A percentile compares a stretch with the other conserved stretches of the same genome.
phyloP scores from a whole-genome alignment of 2,329 filamentous ascomycete species.

The Pseudocercospora macadamiae region DNA sequence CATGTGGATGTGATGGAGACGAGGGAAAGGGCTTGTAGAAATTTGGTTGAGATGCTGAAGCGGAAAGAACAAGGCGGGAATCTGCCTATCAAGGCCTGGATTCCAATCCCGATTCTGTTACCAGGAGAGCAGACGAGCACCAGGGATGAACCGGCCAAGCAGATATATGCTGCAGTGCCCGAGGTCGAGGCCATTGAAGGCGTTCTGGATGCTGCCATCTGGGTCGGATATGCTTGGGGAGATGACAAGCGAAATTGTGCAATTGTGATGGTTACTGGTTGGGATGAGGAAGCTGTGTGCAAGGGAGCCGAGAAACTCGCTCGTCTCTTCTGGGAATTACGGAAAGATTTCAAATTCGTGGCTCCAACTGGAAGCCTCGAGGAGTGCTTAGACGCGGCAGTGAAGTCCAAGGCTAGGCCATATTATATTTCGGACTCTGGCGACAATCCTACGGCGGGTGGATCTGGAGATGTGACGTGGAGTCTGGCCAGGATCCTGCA shows the following conservation, averaged over 20 bases:
- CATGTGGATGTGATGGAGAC: conserved; percentile 26
- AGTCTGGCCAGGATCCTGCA: conserved; percentile 18
- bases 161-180: conserved; percentile 22
- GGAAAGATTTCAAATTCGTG: conserved; percentile 26
- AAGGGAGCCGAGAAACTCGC: conserved; percentile 24
- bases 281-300: conserved; percentile 14
- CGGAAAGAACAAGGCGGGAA: neutral
- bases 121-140: conserved; percentile 28
- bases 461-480: conserved; percentile 29
- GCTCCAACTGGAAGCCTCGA: conserved; percentile 24
- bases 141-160: conserved; percentile 24
- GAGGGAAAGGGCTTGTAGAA: conserved; percentile 23
- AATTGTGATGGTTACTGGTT: conserved; percentile 27
- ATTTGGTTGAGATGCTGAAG: conserved; percentile 20
- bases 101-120: conserved; percentile 24
- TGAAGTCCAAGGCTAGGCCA: conserved; percentile 16
- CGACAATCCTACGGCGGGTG: conserved; percentile 29
- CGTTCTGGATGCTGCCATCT: conserved; percentile 26
- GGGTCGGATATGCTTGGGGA: conserved; percentile 30
- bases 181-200: conserved; percentile 18
- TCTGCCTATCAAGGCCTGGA: conserved; percentile 27
- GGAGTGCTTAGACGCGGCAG: conserved; percentile 21
- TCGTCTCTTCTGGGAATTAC: conserved; percentile 23
- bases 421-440: conserved; percentile 31
- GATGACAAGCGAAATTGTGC: conserved; percentile 27